Conservation (phyloP, 2,329 filamentous ascomycete species). For the Fusarium torreyae region DNA sequence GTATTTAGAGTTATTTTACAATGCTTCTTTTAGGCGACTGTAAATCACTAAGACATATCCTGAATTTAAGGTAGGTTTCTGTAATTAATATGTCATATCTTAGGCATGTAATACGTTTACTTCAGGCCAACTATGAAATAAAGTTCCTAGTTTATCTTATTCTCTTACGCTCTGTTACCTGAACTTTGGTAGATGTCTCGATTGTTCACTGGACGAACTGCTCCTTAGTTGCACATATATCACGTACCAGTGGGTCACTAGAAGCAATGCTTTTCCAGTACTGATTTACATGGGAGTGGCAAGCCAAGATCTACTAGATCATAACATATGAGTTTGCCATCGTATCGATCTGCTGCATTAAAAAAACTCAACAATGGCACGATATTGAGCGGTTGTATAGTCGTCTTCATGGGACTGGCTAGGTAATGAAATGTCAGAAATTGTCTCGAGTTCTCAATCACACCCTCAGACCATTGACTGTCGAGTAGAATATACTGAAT, state of each 20-base stretch:
- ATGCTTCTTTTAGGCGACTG: too few relatives aligned
- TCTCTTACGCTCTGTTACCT: too few relatives aligned
- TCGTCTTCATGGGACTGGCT: background rate
- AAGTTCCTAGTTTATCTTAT: too few relatives aligned
- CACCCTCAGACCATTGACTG: background rate
- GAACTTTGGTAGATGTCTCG: too few relatives aligned
- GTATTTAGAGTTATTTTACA: too few relatives aligned
- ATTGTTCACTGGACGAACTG: background rate
- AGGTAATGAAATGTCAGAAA: background rate
- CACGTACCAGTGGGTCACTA: slow-evolving; percentile 1
- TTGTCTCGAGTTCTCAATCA: background rate
- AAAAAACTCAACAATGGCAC: background rate
- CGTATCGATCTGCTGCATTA: background rate
- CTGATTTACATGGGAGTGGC: slow-evolving; percentile 7
- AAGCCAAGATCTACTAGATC: background rate
- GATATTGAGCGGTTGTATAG: slow-evolving; percentile 9
- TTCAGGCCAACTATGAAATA: too few relatives aligned
- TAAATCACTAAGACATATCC: too few relatives aligned
- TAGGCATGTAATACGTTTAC: too few relatives aligned
- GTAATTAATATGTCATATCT: too few relatives aligned
- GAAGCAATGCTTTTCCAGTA: background rate
- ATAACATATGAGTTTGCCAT: background rate
- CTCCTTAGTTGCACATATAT: slow-evolving; percentile 14
- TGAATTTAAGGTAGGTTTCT: too few relatives aligned
- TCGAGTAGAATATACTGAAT: slow-evolving; percentile 1